Base-by-base conservation (phyloP, 495 filamentous ascomycete species). In the Daldinia decipiens region DNA sequence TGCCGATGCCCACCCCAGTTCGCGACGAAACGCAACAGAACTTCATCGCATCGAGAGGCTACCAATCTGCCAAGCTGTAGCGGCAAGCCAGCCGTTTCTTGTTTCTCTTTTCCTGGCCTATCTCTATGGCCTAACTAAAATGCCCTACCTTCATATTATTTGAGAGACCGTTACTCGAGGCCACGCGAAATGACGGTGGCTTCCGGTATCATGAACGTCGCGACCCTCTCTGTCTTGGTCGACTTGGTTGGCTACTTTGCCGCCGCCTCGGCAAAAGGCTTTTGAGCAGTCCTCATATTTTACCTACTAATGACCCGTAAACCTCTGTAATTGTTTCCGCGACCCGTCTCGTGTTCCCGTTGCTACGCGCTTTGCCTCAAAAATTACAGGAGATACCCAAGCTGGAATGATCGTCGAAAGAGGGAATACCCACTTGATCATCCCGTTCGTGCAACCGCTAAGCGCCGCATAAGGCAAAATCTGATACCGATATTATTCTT, bases 1-100 rank as follows among this genome's bases (percentile, higher is more conserved):
- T 45, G 5, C 17, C 65, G 21, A 27, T n/a, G 5, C 57, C 60
- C 50, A 68, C 56, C 70, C 70, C 57, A 27, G 70, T 50, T 53
- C 19, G 70, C 70, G 70, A 73, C 70, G 43, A 61, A 59, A 59
- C 57, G 64, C 60, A 27, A 51, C 65, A 57, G 40, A 68, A 59
- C 40, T 43, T 59, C 70, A 73, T 68, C 29, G 39, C 65, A 73
- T 65, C 58, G 65, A 73, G 70, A 73, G 61, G 70, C 70, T 73
- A 61, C 34, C n/a, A 50, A 43, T 58, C 31, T 52, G 34, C 61
- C 61, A 68, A 47, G 29, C 27, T 68, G 61, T 58, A 57, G 70
- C 70, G 57, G 56, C 60, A 54, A 50, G 65, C 70, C 52, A 59
- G 34, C 63, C 38, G 56, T 57, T 24, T 36, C 57, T 61, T 32